Evolutionary conservation across 1,284 basidiomycete genomes (phyloP), one percentile per base, ranked within the genome.

Genomic region (Cryptococcus depauperatus): DNA sequence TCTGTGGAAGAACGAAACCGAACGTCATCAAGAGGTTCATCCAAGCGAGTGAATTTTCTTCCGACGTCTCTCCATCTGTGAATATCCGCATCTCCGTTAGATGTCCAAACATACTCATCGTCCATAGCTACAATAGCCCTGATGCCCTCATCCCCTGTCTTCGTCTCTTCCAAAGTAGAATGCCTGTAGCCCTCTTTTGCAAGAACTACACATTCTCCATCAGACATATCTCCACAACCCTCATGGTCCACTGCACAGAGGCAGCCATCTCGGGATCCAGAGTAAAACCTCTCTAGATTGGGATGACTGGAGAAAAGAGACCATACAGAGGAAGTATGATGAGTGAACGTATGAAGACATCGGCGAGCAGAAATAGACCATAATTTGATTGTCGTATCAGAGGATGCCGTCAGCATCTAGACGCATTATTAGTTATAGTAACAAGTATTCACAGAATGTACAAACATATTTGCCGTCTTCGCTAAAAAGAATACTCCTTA

Each of bases 261-360:
- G 46, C 84, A 74, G 1, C 93, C 95, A 13, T 85, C 81, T 29
- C 88, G 80, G 56, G 97, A 95, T 14, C 93, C 95, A 2, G 92
- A 96, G 72, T 95, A 96, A 74, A 99, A 99, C 1, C 82, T 76
- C 64, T 93, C 85, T 41, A 99, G 77, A 11, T 83, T 81, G 0
- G 89, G 86, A 65, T 97, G 89, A 0, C 80, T 77, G 3, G 90
- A 93, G 64, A 80, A 81, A 2, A 99, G 76, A 0, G 89, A 84
- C 93, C 95, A 97, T 27, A 98, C 90, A 14, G 89, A 91, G 48
- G 91, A 89, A 13, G 85, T 82, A 66, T 98, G 95, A 64, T 97
- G 85, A 1, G 85, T 86, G 72, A 97, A 98, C 1, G 93, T 98
- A 61, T 98, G 90, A 11, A 98, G 72, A 63, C 90, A 95, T 10